Evolutionary conservation across 441 rosid species (phyloP), one percentile per base, ranked within the genome.

Genomic region (Mallotus japonicus): DNA sequence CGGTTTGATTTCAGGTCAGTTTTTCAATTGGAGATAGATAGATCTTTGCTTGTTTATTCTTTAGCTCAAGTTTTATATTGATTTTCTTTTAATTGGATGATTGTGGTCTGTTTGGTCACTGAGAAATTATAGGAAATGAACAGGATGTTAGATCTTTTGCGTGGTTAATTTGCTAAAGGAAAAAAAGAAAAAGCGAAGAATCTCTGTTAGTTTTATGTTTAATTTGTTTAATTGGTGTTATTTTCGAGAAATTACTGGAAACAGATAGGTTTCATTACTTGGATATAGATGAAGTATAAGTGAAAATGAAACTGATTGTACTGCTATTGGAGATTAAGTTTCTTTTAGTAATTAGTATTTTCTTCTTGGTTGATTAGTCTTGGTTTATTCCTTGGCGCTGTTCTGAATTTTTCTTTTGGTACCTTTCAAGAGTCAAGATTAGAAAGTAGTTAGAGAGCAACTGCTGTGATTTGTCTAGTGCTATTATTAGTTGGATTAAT

Each of bases 1-100:
- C 37, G 66, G 40, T 37, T 37, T 37, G 54, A 70, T 72, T 70
- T 42, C 80, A 76, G 89, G 91, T 87, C 76, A 79, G 87, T 58
- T 46, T 68, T 50, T 16, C 40, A 15, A n/a, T 14, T 0, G 15
- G 46, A 44, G 49, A 7, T 37, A 37, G 40, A 37, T 44, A 44
- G 49, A 44, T 44, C 49, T 10, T 44, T 44, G 11, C 0, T 47
- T 3, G 2, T 71, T 14, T 44, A 1, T 71, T 16, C 20, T 54
- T 17, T 37, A 4, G 6, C 40, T 37, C 0, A 37, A 37, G 0
- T 54, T 32, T 24, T 22, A 8, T 59, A 49, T 72, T 67, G 67
- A 42, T 59, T 44, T 32, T 69, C 28, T 53, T 2, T 32, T 46
- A 14, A 37, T 22, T 57, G 50, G 50, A 47, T 55, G 65, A 17